phyloP scores from a whole-genome alignment of 179 eudicot species.

The Beta corolliflora region DNA sequence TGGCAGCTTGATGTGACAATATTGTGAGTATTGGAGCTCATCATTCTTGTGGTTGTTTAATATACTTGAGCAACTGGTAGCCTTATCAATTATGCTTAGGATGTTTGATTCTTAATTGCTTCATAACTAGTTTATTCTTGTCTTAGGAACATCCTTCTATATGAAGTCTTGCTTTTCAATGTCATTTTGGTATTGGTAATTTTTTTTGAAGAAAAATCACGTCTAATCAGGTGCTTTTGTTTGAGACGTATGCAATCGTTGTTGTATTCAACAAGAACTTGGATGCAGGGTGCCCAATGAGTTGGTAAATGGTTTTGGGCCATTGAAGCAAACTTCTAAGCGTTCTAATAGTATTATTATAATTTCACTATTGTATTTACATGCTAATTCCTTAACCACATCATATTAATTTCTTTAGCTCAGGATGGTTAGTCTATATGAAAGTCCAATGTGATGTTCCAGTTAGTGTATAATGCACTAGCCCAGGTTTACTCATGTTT shows the following conservation, averaged over 20 bases:
- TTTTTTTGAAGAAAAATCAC: neutral
- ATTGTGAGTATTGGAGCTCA: slow-evolving; percentile 2
- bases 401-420: no score
- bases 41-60: neutral
- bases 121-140: neutral
- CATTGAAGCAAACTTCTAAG: no score
- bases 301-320: neutral
- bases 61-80: neutral
- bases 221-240: neutral
- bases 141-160: neutral
- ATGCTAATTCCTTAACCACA: neutral
- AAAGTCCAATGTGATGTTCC: no score
- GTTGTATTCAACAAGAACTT: neutral
- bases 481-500: no score
- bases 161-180: neutral
- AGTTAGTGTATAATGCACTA: no score
- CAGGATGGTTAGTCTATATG: no score
- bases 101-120: neutral
- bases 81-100: neutral
- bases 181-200: neutral
- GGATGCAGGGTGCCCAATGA: neutral
- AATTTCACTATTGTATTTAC: neutral
- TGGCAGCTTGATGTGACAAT: neutral
- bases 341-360: neutral
- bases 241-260: neutral